Conservation (phyloP, 2,329 filamentous ascomycete species). For the Alternaria brassicae region DNA sequence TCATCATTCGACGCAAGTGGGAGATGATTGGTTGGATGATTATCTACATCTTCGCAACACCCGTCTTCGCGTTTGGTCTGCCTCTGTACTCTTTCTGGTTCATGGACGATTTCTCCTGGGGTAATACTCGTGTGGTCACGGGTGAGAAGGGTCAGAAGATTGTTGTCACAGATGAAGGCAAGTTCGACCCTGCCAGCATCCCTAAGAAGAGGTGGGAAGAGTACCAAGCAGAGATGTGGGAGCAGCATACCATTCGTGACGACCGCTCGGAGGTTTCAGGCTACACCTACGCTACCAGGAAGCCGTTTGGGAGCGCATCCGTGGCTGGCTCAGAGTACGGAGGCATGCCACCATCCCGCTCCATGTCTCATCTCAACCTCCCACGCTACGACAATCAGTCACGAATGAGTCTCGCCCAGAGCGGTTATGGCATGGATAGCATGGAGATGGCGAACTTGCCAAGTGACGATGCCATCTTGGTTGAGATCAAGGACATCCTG, state of each 20-base stretch:
- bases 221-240: slow-evolving; percentile 97
- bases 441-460: slow-evolving; percentile 81
- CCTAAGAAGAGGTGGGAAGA: slow-evolving; percentile 99
- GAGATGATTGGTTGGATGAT: slow-evolving; percentile 99
- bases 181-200: slow-evolving; percentile 91
- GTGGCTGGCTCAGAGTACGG: slow-evolving; percentile 70
- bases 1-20: slow-evolving; percentile 96
- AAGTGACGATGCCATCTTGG: slow-evolving; percentile 85
- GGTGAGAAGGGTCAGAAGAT: slow-evolving; percentile 93
- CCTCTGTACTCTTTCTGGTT: slow-evolving; percentile 98
- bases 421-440: slow-evolving; percentile 57
- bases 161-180: slow-evolving; percentile 94
- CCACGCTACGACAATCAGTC: slow-evolving; percentile 56
- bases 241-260: slow-evolving; percentile 81
- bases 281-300: slow-evolving; percentile 90
- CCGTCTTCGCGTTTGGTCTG: slow-evolving; percentile 87
- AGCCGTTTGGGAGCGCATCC: slow-evolving; percentile 59
- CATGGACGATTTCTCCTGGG: slow-evolving; percentile 99
- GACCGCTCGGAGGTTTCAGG: slow-evolving; percentile 92
- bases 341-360: slow-evolving; percentile 57
- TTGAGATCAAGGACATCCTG: slow-evolving; percentile 94
- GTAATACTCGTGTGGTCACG: slow-evolving; percentile 95
- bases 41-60: slow-evolving; percentile 88
- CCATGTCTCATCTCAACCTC: slow-evolving; percentile 67
- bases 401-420: slow-evolving; percentile 66